Evolutionary conservation across 192 early-diverging fungal species (phyloP), one percentile per base, ranked within the genome.

Genomic region (Coemansia sp.): DNA sequence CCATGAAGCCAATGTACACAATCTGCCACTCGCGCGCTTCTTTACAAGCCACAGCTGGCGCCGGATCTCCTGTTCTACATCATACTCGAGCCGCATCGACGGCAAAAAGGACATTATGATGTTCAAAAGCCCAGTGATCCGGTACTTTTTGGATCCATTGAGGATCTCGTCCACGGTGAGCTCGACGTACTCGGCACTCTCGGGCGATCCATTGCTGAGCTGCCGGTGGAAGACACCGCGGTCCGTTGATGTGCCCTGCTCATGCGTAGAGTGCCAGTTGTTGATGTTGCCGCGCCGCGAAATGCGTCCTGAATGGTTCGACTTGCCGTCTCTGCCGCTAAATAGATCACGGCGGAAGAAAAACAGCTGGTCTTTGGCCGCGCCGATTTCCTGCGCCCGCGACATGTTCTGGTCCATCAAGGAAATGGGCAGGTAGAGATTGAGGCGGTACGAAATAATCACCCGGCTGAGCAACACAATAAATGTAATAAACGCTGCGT

Each of bases 321-420:
- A 63, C 39, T 67, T 63, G 51, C 72, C 60, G 28, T 75, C 72
- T 14, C 60, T 56, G 14, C 58, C 73, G 20, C 54, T 54, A 60
- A 89, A 87, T 20, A 95, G 53, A 36, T 92, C 85, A 34, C 87
- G 88, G 44, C 95, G 83, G 78, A 98, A 98, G 64, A 84, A 87
- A 39, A 98, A 98, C 58, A 86, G 82, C 43, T 94, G 83, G 1
- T 81, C 72, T 19, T 79, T 46, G 2, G 82, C 88, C 0, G 96
- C 94, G 53, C 85, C 86, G 33, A 88, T 78, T 28, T 78, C 79
- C 50, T 96, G 92, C 2, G 90, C 92, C 9, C 74, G 80, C 27
- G 81, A 65, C 89, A 96, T 94, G 68, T 98, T 98, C 45, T 86
- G 85, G 67, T 98, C 94, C 39, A 96, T 87, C 76, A 93, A 87